Evolutionary conservation across 805 yeast species (phyloP).

Genomic region (Metschnikowia colocasiae): DNA sequence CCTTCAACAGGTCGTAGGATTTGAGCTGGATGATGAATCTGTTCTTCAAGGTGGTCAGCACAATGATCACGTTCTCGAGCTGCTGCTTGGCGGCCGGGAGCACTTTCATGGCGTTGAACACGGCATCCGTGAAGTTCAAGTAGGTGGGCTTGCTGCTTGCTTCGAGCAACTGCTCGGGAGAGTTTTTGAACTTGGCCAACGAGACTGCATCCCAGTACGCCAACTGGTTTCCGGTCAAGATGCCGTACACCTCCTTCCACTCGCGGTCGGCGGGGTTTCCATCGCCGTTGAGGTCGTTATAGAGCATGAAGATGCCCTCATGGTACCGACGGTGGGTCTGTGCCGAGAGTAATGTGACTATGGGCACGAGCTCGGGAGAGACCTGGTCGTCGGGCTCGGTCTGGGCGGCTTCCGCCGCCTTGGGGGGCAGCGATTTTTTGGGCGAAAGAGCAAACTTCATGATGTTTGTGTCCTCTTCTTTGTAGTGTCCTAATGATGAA

Average conservation of each 20-base stretch:
- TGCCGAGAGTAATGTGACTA: conserved; percentile 68
- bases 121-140: conserved; percentile 87
- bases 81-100: conserved; percentile 64
- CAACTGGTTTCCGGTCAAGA: conserved; percentile 82
- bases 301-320: conserved; percentile 72
- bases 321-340: conserved; percentile 71
- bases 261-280: conserved; percentile 80
- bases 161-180: conserved; percentile 51
- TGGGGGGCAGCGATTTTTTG: conserved; percentile 5
- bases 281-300: conserved; percentile 71
- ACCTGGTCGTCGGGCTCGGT: conserved; percentile 21
- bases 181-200: conserved; percentile 49
- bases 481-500: too few relatives aligned
- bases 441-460: conserved; percentile 12
- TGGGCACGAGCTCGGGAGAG: conserved; percentile 58
- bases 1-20: conserved; percentile 55
- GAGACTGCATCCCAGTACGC: conserved; percentile 87
- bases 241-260: conserved; percentile 94
- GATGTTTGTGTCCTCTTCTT: neutral
- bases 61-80: conserved; percentile 74
- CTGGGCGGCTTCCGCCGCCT: neutral
- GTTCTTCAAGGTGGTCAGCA: conserved; percentile 89
- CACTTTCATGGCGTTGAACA: conserved; percentile 64
- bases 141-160: conserved; percentile 78
- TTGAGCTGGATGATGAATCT: conserved; percentile 78